These are phyloP conservation scores for Exidia glandulosa DNA, from an alignment of 768 basidiomycete species.

Conservation along the genomic window DNA sequence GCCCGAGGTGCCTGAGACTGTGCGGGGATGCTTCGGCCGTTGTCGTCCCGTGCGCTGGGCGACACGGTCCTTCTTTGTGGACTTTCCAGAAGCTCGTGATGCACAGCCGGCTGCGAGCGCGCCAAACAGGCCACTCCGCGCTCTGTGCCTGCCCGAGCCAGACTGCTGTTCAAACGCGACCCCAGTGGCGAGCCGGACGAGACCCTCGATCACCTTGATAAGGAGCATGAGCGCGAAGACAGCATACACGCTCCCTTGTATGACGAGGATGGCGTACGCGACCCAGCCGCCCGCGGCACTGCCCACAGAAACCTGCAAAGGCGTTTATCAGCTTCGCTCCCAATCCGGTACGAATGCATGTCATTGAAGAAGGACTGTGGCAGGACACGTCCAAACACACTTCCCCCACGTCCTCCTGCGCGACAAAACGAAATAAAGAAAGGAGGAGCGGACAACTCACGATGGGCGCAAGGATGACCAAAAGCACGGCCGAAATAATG, in stretches of 20 bases:
- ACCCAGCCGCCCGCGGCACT: constrained; percentile 81
- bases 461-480: constrained; percentile 82
- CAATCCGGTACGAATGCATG: no score
- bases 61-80: neutral
- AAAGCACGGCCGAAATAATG: constrained; percentile 79
- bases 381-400: neutral
- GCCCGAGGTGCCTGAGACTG: constrained; percentile 11
- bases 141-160: constrained; percentile 45
- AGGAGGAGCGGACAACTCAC: constrained; percentile 50
- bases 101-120: constrained; percentile 30
- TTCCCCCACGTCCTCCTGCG: neutral
- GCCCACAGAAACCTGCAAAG: constrained; percentile 68
- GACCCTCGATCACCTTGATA: constrained; percentile 75
- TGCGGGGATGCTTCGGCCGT: neutral
- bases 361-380: no score
- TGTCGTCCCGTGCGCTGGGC: no score
- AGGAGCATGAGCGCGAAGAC: constrained; percentile 73
- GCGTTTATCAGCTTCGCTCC: neutral
- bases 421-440: neutral
- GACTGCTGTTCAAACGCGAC: constrained; percentile 60
- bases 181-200: constrained; percentile 63
- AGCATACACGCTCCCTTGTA: constrained; percentile 67
- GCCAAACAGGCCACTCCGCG: constrained; percentile 82
- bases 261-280: constrained; percentile 82
- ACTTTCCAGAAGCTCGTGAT: neutral